Conservation (phyloP, 768 basidiomycete genomes). For the Russula earlei region DNA sequence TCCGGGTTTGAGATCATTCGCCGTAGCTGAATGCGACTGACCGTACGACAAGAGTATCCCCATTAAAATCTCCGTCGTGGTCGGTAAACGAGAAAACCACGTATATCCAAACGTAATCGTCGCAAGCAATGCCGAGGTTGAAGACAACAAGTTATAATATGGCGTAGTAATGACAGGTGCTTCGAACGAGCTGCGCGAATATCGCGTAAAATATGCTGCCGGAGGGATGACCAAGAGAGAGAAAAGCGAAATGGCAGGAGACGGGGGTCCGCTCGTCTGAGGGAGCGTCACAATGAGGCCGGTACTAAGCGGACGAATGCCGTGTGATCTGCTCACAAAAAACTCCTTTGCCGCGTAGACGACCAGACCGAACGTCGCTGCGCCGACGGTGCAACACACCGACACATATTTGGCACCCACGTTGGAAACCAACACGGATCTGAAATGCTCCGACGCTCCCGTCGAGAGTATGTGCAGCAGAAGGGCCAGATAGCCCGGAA, state of each 20-base stretch:
- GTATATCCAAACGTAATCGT: slow-evolving; percentile 48
- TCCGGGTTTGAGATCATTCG: not conserved
- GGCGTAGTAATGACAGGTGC: slow-evolving; percentile 40
- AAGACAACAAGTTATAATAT: slow-evolving; percentile 52
- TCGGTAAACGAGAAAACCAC: slow-evolving; percentile 52
- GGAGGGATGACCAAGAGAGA: slow-evolving; percentile 53
- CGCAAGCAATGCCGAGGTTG: slow-evolving; percentile 39
- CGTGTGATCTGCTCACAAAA: slow-evolving; percentile 35
- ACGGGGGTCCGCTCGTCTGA: slow-evolving; percentile 27
- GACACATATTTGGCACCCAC: slow-evolving; percentile 48
- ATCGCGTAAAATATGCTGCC: slow-evolving; percentile 53
- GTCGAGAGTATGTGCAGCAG: slow-evolving; percentile 50
- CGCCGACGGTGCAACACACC: slow-evolving; percentile 51
- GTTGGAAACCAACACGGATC: slow-evolving; percentile 46
- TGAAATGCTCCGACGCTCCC: slow-evolving; percentile 53
- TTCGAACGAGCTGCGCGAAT: slow-evolving; percentile 43
- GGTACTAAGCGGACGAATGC: not conserved
- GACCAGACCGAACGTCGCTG: slow-evolving; percentile 51
- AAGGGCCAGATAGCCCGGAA: slow-evolving; percentile 63
- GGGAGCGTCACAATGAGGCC: not conserved
- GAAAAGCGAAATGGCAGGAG: slow-evolving; percentile 45
- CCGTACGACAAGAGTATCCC: slow-evolving; percentile 56
- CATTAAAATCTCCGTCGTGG: slow-evolving; percentile 51
- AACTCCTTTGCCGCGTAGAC: slow-evolving; percentile 53
- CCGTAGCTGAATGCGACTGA: slow-evolving; percentile 25